These are phyloP conservation scores for Hirschioporus abietinus DNA, from an alignment of 768 basidiomycete genomes.

Conservation along the genomic window DNA sequence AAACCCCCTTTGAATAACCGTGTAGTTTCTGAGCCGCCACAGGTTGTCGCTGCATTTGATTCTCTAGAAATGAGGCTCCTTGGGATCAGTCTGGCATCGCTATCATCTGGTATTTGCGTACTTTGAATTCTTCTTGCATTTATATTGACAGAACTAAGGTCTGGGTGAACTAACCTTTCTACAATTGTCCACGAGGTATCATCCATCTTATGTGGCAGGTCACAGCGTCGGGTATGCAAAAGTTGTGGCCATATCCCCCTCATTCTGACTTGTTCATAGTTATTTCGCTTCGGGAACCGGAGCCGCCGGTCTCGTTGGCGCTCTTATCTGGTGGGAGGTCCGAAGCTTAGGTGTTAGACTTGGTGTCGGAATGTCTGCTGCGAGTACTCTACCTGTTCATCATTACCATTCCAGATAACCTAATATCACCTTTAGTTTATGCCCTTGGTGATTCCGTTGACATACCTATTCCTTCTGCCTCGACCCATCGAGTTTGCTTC, in stretches of 20 bases:
- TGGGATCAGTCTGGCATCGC: slow-evolving; percentile 78
- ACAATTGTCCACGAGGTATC: slow-evolving; percentile 83
- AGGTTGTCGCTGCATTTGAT: slow-evolving; percentile 78
- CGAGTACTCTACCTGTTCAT: slow-evolving; percentile 30
- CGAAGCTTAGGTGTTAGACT: slow-evolving; percentile 75
- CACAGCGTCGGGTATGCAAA: slow-evolving; percentile 67
- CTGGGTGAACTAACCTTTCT: slow-evolving; percentile 93
- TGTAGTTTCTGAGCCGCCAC: background rate
- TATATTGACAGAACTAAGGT: slow-evolving; percentile 38
- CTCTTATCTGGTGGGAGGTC: slow-evolving; percentile 93
- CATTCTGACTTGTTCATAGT: slow-evolving; percentile 27
- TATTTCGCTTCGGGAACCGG: slow-evolving; percentile 96
- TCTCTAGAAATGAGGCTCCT: slow-evolving; percentile 62
- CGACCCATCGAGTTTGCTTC: slow-evolving; percentile 44
- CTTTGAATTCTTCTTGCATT: slow-evolving; percentile 6
- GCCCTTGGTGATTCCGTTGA: slow-evolving; percentile 72
- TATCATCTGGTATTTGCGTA: slow-evolving; percentile 63
- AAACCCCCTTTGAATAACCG: background rate
- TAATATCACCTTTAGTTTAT: slow-evolving; percentile 48
- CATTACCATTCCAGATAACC: background rate
- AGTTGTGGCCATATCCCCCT: slow-evolving; percentile 14
- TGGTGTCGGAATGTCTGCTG: slow-evolving; percentile 82
- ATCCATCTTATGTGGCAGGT: slow-evolving; percentile 62
- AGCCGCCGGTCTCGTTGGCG: slow-evolving; percentile 88
- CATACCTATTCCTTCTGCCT: slow-evolving; percentile 78